Base-by-base conservation (phyloP, 371 early-diverging fungal species). In the Batkoa obscura region DNA sequence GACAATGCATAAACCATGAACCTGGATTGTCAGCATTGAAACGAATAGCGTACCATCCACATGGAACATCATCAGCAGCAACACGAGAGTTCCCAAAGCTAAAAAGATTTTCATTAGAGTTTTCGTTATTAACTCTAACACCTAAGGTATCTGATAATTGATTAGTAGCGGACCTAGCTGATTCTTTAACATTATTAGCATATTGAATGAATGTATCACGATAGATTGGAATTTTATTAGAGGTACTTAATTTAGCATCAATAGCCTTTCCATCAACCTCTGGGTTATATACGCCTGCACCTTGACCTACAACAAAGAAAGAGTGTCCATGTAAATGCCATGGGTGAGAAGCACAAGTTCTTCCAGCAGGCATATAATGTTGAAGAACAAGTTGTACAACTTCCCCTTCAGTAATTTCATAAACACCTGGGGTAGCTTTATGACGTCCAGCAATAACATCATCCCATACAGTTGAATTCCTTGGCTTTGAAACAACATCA, bases 321-420 rank as follows among this genome's bases (percentile, higher is more conserved):
- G 32, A 35, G 53, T 53, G 53, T 17, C 53, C 53, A 23, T 53
- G 53, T 9, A 53, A 39, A 38, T 53, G 38, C 36, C 32, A 53
- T 1, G 53, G 53, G 13, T 53, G 53, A 12, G 38, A n/a, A 12
- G 9, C 37, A 17, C 53, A 53, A 23, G 37, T 32, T 13, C 53
- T 17, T 9, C 38, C 38, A 2, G 23, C 17, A 39, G 33, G 17
- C 6, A 37, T 39, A 17, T 17, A 17, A 13, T 35, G 37, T 13
- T 53, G 37, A 41, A 53, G 33, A 12, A 53, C 36, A 41, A 53
- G 17, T 38, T 53, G 53, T 12, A 53, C 38, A 9, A 36, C 38
- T 15, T 53, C 33, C 35, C 53, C 53, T 34, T 6, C 30, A 3
- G 15, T 33, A n/a, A 51, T 34, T 6, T 51, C 51, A 34, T 51